Base-by-base conservation (phyloP, 225 moss, liverwort and hornwort species). In the Bryoerythrophyllum caledonicum region DNA sequence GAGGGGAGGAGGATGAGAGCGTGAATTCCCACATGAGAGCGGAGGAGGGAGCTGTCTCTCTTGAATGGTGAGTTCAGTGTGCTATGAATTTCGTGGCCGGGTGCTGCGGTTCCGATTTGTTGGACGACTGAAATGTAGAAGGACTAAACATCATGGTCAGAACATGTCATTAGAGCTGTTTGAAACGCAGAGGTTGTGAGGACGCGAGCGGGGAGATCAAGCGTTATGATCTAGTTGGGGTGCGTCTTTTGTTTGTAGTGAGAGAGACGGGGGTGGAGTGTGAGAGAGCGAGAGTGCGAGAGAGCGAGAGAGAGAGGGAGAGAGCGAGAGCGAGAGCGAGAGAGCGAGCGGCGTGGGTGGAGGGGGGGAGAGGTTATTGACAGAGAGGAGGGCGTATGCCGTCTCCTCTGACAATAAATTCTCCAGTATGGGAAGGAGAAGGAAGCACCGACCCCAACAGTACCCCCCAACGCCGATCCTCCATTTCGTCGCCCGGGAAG, bases 351-450 rank as follows among this genome's bases (percentile, higher is more conserved):
- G 14, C 15, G 48, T 49, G 67, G 23, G 70, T 37, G 5, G 38
- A 60, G 60, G 60, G 60, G 58, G 63, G 53, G 44, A 76, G 74
- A 73, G 60, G 72, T 14, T 40, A 76, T 83, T 68, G 76, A 76
- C 76, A 83, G 81, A 83, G 85, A 82, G 69, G 71, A 84, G 71
- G 84, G 90, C 86, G 81, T 82, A 90, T 90, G 90, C 87, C 82
- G 87, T 79, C 83, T 85, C 67, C 90, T 87, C 81, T 75, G 90
- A 81, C 84, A 76, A 76, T 81, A 78, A 84, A 82, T 80, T 60
- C 89, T 59, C 19, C 81, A 86, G 82, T 74, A 90, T 90, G 90
- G 87, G 90, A 85, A 84, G 87, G 85, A 82, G 82, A 85, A 80
- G 90, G 79, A 84, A 82, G 80, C 69, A 71, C 77, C 80, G 87